phyloP scores from a whole-genome alignment of 2,329 filamentous ascomycete species.

The Ceratocystis alfenasii region DNA sequence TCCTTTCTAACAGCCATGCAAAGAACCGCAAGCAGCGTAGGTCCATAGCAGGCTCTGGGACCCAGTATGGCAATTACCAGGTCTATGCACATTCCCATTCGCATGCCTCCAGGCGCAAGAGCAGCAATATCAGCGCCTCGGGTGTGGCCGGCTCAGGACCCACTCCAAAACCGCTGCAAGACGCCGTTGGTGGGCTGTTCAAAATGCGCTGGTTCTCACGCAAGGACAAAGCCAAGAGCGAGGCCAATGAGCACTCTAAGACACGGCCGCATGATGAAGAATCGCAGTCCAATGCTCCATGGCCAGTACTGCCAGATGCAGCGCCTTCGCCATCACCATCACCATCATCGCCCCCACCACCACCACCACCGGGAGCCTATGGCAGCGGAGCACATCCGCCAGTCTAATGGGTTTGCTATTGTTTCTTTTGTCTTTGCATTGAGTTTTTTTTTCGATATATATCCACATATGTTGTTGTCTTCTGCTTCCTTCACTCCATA shows the following conservation, averaged over 20 bases:
- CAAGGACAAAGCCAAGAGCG: conserved; percentile 14
- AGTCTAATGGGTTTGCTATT: neutral
- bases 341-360: neutral
- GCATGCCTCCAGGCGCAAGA: neutral
- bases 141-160: neutral
- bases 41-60: conserved; percentile 32
- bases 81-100: neutral
- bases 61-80: conserved; percentile 24
- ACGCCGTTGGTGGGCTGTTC: conserved; percentile 41
- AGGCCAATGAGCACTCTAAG: neutral
- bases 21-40: conserved; percentile 38
- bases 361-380: neutral
- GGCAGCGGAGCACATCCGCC: neutral
- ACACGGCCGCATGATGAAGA: neutral
- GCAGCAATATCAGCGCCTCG: neutral
- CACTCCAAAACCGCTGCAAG: conserved; percentile 32
- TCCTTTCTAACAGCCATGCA: neutral
- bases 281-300: neutral
- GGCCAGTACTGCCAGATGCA: neutral
- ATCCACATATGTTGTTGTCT: neutral
- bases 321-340: neutral
- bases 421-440: conserved; percentile 7
- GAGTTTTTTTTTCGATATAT: conserved; percentile 4
- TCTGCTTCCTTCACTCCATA: neutral
- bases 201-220: conserved; percentile 44